Evolutionary conservation across 2,329 filamentous ascomycete species (phyloP).

Genomic region (Clonostachys rhizophaga): DNA sequence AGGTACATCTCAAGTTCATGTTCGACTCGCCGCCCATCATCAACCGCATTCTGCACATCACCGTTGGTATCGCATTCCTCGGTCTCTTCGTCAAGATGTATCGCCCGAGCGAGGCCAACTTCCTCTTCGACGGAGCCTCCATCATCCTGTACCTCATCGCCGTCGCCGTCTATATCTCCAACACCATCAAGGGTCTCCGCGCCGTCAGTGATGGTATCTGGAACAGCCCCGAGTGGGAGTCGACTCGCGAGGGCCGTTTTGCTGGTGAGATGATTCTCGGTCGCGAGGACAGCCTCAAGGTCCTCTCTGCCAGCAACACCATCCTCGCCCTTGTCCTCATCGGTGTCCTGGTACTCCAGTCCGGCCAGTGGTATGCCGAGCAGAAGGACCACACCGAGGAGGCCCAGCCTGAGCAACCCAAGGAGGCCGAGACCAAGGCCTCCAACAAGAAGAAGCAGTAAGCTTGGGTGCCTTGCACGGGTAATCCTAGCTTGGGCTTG

Average conservation of each 20-base stretch:
- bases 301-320: conserved; percentile 90
- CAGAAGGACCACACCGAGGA: conserved; percentile 74
- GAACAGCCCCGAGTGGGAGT: conserved; percentile 31
- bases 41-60: conserved; percentile 88
- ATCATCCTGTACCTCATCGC: conserved; percentile 81
- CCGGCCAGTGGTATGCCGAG: conserved; percentile 98
- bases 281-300: conserved; percentile 84
- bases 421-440: conserved; percentile 7
- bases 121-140: conserved; percentile 86
- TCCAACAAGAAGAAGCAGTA: conserved; percentile 30
- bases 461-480: neutral
- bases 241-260: conserved; percentile 29
- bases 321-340: conserved; percentile 90
- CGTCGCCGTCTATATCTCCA: conserved; percentile 88
- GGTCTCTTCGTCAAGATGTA: conserved; percentile 95
- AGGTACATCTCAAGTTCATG: conserved; percentile 85
- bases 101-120: conserved; percentile 87
- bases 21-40: conserved; percentile 91
- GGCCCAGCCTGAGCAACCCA: conserved; percentile 16
- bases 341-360: conserved; percentile 88
- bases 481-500: neutral
- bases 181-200: conserved; percentile 91
- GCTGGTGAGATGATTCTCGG: conserved; percentile 66
- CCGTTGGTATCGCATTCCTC: conserved; percentile 79
- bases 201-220: conserved; percentile 73